Percentiles rank a stretch among this genome's conserved stretches.
phyloP scores from a whole-genome alignment of 306 rosid genomes.

The Sindora glabra region DNA sequence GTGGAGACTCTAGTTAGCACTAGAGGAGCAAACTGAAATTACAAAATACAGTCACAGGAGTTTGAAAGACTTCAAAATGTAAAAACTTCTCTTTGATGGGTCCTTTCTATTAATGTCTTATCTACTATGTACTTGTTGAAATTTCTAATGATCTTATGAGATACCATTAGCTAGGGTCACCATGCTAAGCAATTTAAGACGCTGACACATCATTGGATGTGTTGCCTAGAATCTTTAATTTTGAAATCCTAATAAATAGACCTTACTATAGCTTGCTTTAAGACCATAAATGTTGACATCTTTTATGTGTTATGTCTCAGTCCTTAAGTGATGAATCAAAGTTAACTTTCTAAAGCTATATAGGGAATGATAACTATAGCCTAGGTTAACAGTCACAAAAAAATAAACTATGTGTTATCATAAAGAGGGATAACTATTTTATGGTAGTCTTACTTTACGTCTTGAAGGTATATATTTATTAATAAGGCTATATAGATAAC shows the following conservation, averaged over 20 bases:
- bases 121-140: slow-evolving; percentile 3
- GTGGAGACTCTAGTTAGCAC: slow-evolving; percentile 97
- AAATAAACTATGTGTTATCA: background rate
- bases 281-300: background rate
- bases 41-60: slow-evolving; percentile 89
- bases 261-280: background rate
- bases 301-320: background rate
- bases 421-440: background rate
- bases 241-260: background rate
- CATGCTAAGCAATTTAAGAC: background rate
- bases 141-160: background rate
- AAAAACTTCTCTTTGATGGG: slow-evolving; percentile 20
- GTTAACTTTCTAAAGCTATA: background rate
- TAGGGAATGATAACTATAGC: background rate
- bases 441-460: background rate
- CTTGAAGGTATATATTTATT: background rate
- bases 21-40: slow-evolving; percentile 90
- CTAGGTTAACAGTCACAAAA: background rate
- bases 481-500: no score
- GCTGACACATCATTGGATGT: background rate
- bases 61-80: slow-evolving; percentile 91
- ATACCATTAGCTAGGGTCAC: background rate
- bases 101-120: background rate
- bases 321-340: background rate
- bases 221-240: no score